phyloP scores from a whole-genome alignment of 169 alveolate species.

The Cryptosporidium canis region DNA sequence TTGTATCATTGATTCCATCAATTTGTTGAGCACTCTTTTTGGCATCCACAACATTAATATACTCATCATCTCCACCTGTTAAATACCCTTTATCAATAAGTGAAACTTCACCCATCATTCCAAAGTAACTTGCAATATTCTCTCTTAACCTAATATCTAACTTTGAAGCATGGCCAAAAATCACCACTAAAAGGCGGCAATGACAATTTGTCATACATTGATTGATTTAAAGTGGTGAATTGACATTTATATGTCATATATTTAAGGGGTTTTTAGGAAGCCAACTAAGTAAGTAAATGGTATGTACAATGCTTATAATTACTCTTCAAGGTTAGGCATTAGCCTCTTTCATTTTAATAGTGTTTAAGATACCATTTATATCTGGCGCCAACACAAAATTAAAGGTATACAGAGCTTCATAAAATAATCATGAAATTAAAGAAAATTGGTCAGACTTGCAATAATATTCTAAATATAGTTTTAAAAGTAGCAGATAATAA shows the following conservation, averaged over 20 bases:
- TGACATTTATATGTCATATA: neutral
- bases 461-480: neutral
- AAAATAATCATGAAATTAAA: neutral
- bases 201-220: neutral
- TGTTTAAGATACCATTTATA: conserved; percentile 20
- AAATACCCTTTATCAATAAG: neutral
- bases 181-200: conserved; percentile 67
- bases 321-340: neutral
- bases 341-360: neutral
- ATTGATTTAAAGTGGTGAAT: neutral
- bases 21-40: neutral
- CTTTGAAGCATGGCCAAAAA: conserved; percentile 3
- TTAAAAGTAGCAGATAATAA: neutral
- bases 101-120: conserved; percentile 33
- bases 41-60: neutral
- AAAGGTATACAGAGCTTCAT: neutral
- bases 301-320: neutral
- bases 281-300: neutral
- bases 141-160: conserved; percentile 18
- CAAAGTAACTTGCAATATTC: conserved; percentile 19
- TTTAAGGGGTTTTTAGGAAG: neutral
- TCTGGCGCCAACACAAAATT: conserved; percentile 25
- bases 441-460: neutral
- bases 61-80: conserved; percentile 14
- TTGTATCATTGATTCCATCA: conserved; percentile 1